Base-by-base conservation (phyloP, 768 basidiomycete genomes). In the Suillus discolor region DNA sequence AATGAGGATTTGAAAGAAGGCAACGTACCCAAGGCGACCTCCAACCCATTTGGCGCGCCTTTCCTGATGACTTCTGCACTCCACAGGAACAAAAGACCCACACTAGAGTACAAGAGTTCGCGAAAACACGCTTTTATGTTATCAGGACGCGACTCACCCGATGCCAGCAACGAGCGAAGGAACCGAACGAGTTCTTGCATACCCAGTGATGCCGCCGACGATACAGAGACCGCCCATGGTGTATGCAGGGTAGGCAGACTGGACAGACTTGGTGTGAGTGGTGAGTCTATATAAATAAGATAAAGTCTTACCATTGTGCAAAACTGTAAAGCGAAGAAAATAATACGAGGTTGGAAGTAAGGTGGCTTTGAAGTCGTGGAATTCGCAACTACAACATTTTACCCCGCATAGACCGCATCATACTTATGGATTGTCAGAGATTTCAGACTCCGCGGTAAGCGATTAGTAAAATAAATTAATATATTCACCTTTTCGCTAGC, bases 81-180 rank as follows among this genome's bases (percentile, higher is more conserved):
- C 85, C 88, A 94, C 31, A 93, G 81, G 76, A 91, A 95, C 57
- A 93, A 81, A 20, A 85, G 79, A 66, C 93, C 93, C 55, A 95
- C 92, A 70, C 92, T 93, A 39, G 23, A 65, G 67, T 0, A 53
- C 23, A 61, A 66, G 45, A 68, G 65, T 42, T 18, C 31, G 16
- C 38, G 31, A 38, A 18, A 18, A 7, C 38, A 25, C 42, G 7
- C 28, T 3, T 16, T 13, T 20, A 15, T 25, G 23, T 60, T 25
- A 38, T 16, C 6, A 38, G 44, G 42, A 62, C 11, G 31, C 16
- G 60, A 75, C 87, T 51, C 70, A 94, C 92, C 89, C 83, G 53
- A 93, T 84, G 45, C 93, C 93, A 65, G 93, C 93, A 23, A 94
- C 86, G 49, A 95, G 75, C 15, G 94, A 94, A 7, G 93, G 94